These are phyloP conservation scores for Synchytrium microbalum DNA, from an alignment of 371 early-diverging fungal species.

Conservation along the genomic window DNA sequence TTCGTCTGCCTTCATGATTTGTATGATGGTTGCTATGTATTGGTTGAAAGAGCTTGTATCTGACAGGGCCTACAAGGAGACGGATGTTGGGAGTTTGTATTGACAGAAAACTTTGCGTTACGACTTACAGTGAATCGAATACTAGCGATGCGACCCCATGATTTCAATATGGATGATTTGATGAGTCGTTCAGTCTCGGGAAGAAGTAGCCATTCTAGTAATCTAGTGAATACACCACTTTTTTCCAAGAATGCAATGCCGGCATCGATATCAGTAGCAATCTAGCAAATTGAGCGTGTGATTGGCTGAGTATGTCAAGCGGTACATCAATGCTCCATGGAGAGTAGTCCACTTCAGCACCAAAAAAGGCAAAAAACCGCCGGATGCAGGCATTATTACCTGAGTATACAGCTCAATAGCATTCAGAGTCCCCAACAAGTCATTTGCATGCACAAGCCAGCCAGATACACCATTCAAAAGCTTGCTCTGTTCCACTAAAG, in stretches of 20 bases:
- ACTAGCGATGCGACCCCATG: not conserved
- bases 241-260: not conserved
- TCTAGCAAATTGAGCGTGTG: not conserved
- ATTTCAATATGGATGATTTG: not conserved
- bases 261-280: not conserved
- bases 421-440: not conserved
- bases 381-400: too few relatives aligned
- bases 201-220: not conserved
- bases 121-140: not conserved
- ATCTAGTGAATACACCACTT: too few relatives aligned
- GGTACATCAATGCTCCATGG: too few relatives aligned
- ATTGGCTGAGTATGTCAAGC: not conserved
- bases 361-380: too few relatives aligned
- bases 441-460: not conserved
- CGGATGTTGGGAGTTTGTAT: not conserved
- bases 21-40: not conserved
- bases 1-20: not conserved
- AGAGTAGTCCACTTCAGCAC: too few relatives aligned
- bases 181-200: not conserved
- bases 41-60: not conserved
- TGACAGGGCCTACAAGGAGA: not conserved
- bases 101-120: not conserved
- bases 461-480: not conserved
- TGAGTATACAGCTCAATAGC: not conserved
- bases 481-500: not conserved